phyloP scores from a whole-genome alignment of 331 rosid species.

The Dryas integrifolia region DNA sequence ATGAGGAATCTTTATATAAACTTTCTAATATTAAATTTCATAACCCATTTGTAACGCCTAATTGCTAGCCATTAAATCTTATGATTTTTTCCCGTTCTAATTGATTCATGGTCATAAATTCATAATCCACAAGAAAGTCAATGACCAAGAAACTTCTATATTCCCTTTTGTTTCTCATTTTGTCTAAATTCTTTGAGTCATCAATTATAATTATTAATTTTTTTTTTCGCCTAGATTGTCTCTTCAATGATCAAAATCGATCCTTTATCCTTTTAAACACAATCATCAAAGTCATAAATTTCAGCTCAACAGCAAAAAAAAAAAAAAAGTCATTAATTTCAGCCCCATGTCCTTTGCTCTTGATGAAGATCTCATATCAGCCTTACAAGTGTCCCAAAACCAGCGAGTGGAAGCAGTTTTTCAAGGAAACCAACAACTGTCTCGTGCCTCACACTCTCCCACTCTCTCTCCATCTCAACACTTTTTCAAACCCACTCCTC shows the following conservation, averaged over 20 bases:
- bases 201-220: not conserved
- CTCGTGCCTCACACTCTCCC: conserved; percentile 21
- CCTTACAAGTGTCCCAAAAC: conserved; percentile 37
- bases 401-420: conserved; percentile 51
- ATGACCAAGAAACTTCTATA: not conserved
- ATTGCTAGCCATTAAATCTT: not conserved
- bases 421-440: conserved; percentile 37
- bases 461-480: conserved; percentile 18
- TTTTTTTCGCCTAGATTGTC: not conserved
- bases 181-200: not conserved
- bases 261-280: not conserved
- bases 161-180: not conserved
- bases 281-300: not conserved
- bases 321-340: not conserved
- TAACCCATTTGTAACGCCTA: too few relatives aligned
- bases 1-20: too few relatives aligned
- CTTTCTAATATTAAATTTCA: too few relatives aligned
- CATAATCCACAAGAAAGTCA: not conserved
- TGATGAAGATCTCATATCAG: not conserved
- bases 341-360: not conserved
- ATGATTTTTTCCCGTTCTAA: not conserved
- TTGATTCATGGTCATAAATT: not conserved
- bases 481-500: conserved; percentile 48
- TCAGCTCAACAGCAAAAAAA: too few relatives aligned
- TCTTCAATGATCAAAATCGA: not conserved